These are phyloP conservation scores for Nicotiana rustica DNA, from an alignment of 305 asterid genomes.

Conservation along the genomic window DNA sequence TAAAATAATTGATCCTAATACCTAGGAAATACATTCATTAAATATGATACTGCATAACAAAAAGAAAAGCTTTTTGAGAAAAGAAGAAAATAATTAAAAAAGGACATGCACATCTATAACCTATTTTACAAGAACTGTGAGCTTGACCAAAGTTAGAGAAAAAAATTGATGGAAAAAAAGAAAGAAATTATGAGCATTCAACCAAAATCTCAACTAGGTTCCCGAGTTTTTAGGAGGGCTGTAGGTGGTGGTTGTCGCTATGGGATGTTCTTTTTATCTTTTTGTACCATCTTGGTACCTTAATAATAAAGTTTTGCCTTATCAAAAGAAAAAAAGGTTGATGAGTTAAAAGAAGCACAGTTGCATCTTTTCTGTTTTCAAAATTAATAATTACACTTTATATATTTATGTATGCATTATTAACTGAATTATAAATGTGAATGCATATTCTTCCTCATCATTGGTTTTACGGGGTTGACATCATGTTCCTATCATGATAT, in stretches of 20 bases:
- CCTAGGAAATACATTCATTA: not conserved
- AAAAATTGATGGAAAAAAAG: not conserved
- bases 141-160: constrained; percentile 26
- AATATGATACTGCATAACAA: constrained; percentile 2
- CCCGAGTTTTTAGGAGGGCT: not conserved
- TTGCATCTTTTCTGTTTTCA: not conserved
- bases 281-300: too few species aligned
- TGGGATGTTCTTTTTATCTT: too few species aligned
- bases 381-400: not conserved
- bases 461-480: not conserved
- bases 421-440: not conserved
- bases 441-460: not conserved
- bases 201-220: constrained; percentile 14
- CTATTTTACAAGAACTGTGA: not conserved
- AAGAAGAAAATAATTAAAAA: not conserved
- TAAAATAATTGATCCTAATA: not conserved
- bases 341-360: not conserved
- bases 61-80: not conserved
- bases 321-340: too few species aligned
- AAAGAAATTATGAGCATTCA: not conserved
- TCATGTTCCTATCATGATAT: not conserved
- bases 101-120: not conserved
- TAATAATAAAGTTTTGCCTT: too few species aligned
- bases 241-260: too few species aligned
- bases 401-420: not conserved